Evolutionary conservation across 2,329 filamentous ascomycete genomes (phyloP).

Genomic region (Ophiostoma australiae): DNA sequence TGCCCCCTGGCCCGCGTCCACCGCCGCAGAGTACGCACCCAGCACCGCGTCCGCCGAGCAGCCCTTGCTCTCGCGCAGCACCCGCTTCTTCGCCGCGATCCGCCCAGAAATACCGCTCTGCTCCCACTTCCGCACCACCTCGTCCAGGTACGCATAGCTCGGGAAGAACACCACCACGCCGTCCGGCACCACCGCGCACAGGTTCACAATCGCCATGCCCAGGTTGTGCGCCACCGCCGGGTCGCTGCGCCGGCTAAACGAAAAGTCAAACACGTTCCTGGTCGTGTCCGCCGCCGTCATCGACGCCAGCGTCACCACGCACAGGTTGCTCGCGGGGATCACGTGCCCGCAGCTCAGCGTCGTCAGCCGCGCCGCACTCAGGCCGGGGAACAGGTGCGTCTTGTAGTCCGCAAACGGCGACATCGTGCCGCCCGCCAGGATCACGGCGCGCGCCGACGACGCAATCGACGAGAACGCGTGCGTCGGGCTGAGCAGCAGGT

Average conservation of each 20-base stretch:
- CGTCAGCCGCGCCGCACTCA: constrained; percentile 58
- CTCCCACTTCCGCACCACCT: constrained; percentile 58
- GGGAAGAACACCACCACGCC: constrained; percentile 94
- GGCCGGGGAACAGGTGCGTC: constrained; percentile 75
- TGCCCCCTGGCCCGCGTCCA: constrained; percentile 48
- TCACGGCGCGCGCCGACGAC: constrained; percentile 75
- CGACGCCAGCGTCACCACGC: constrained; percentile 65
- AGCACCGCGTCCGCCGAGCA: constrained; percentile 65
- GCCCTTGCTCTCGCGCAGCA: constrained; percentile 56
- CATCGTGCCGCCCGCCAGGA: constrained; percentile 95
- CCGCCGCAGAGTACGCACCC: constrained; percentile 63
- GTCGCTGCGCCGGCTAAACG: constrained; percentile 71
- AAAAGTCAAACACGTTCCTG: constrained; percentile 70
- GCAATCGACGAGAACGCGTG: constrained; percentile 87
- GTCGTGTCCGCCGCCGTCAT: constrained; percentile 30
- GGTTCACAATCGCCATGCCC: constrained; percentile 64
- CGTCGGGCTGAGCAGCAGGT: constrained; percentile 84
- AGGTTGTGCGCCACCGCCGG: constrained; percentile 66
- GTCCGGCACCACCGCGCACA: constrained; percentile 72
- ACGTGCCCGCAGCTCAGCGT: constrained; percentile 94
- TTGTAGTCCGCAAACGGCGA: constrained; percentile 91
- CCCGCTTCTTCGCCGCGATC: constrained; percentile 53
- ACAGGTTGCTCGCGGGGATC: constrained; percentile 74
- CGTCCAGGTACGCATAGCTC: constrained; percentile 83
- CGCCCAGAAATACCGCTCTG: constrained; percentile 51